These are phyloP conservation scores for Arthrobotrys sphaeroides DNA, from an alignment of 2,329 filamentous ascomycete species.

Conservation along the genomic window DNA sequence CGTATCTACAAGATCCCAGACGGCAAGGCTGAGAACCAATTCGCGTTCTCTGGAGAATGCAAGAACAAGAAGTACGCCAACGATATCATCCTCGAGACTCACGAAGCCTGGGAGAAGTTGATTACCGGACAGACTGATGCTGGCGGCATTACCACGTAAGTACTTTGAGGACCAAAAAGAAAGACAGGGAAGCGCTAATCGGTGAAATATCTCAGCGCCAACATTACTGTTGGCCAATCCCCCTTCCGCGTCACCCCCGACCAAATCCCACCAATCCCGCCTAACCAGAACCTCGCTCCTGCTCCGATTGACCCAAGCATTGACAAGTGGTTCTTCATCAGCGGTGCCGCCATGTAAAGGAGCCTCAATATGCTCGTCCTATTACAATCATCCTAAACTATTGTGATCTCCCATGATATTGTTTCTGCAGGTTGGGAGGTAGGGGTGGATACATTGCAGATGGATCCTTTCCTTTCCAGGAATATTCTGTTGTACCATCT, in stretches of 20 bases:
- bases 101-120: slow-evolving; percentile 95
- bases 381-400: neutral
- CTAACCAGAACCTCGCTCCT: slow-evolving; percentile 79
- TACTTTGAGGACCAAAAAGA: too few species aligned
- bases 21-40: slow-evolving; percentile 99
- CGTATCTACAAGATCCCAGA: slow-evolving; percentile 99
- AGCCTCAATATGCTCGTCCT: neutral
- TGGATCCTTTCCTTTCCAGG: neutral
- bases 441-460: neutral
- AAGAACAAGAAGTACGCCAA: slow-evolving; percentile 99
- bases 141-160: slow-evolving; percentile 83
- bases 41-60: slow-evolving; percentile 99
- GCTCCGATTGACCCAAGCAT: slow-evolving; percentile 95
- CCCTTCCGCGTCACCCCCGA: slow-evolving; percentile 74
- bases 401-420: neutral
- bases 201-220: slow-evolving; percentile 74
- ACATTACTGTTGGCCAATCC: slow-evolving; percentile 79
- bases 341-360: slow-evolving; percentile 82
- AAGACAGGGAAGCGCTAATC: slow-evolving; percentile 59
- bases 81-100: slow-evolving; percentile 94
- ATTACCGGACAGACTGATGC: slow-evolving; percentile 86
- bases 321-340: slow-evolving; percentile 99
- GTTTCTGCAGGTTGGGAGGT: neutral
- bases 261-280: slow-evolving; percentile 79
- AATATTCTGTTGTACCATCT: neutral